Evolutionary conservation across 1,284 basidiomycete species (phyloP).

Genomic region (Trichosporon coremiiforme): DNA sequence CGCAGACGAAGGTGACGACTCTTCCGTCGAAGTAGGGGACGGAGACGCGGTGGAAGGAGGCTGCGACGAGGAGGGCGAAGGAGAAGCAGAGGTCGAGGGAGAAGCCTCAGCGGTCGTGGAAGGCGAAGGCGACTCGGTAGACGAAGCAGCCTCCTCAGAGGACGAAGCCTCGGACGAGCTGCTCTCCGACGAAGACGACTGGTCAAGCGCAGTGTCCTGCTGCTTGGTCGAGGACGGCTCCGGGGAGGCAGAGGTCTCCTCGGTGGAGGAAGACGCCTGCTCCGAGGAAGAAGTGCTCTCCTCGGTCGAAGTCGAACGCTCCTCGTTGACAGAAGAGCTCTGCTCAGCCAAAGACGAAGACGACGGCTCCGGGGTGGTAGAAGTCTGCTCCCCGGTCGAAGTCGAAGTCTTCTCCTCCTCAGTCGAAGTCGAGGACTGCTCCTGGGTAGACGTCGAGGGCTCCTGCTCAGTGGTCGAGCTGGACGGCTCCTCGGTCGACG

Average conservation of each 20-base stretch:
- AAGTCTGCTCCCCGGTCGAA: background rate
- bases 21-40: background rate
- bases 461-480: slow-evolving; percentile 7
- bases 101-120: background rate
- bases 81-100: slow-evolving; percentile 13
- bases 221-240: background rate
- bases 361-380: background rate
- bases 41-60: slow-evolving; percentile 5
- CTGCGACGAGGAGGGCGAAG: slow-evolving; percentile 16
- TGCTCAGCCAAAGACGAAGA: background rate
- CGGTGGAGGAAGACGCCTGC: background rate
- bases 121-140: slow-evolving; percentile 10
- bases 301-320: slow-evolving; percentile 5
- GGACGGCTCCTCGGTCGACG: background rate
- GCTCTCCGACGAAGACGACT: background rate
- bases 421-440: background rate
- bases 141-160: background rate
- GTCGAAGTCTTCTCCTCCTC: slow-evolving; percentile 13
- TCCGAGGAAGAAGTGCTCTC: background rate
- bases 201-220: background rate
- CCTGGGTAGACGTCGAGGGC: background rate
- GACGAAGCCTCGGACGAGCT: slow-evolving; percentile 1
- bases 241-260: slow-evolving; percentile 1
- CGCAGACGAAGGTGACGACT: slow-evolving; percentile 3
- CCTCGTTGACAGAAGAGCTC: background rate